Conservation (phyloP, 768 basidiomycete species). For the Leccinum barrowsii region DNA sequence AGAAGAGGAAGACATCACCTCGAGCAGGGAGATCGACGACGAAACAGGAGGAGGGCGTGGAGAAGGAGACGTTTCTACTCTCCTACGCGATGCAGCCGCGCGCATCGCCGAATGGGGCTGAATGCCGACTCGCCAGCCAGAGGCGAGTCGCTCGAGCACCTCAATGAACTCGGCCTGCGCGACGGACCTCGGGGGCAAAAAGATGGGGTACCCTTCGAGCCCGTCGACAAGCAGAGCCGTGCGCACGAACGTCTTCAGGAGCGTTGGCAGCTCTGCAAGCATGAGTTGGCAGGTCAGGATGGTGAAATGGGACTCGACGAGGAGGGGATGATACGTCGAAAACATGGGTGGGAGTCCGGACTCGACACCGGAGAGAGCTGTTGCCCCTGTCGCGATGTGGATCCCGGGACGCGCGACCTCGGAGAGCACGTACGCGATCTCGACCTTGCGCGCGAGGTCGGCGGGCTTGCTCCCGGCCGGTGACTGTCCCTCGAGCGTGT, state of each 20-base stretch:
- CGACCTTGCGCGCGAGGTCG: constrained; percentile 51
- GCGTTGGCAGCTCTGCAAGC: constrained; percentile 65
- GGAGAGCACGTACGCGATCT: constrained; percentile 65
- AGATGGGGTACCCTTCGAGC: constrained; percentile 85
- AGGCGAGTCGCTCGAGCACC: constrained; percentile 73
- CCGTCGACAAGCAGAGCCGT: constrained; percentile 72
- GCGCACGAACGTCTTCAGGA: constrained; percentile 63
- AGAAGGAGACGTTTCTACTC: constrained; percentile 34
- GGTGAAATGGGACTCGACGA: constrained; percentile 84
- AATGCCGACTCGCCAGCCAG: constrained; percentile 68
- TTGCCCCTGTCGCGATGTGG: constrained; percentile 34
- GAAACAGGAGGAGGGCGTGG: constrained; percentile 17
- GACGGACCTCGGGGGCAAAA: constrained; percentile 84
- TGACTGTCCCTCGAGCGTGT: constrained; percentile 54
- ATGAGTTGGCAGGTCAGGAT: constrained; percentile 72
- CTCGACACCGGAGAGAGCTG: constrained; percentile 38
- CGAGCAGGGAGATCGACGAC: constrained; percentile 20
- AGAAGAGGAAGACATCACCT: constrained; percentile 26
- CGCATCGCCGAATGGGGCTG: constrained; percentile 50
- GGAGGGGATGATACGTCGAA: constrained; percentile 87
- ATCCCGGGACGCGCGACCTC: constrained; percentile 66
- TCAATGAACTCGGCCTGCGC: constrained; percentile 89
- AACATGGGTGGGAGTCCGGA: constrained; percentile 49
- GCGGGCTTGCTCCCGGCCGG: constrained; percentile 14
- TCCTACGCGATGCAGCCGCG: constrained; percentile 22